Evolutionary conservation across 2,329 filamentous ascomycete genomes (phyloP).

Genomic region (Hypoxylon sp.): DNA sequence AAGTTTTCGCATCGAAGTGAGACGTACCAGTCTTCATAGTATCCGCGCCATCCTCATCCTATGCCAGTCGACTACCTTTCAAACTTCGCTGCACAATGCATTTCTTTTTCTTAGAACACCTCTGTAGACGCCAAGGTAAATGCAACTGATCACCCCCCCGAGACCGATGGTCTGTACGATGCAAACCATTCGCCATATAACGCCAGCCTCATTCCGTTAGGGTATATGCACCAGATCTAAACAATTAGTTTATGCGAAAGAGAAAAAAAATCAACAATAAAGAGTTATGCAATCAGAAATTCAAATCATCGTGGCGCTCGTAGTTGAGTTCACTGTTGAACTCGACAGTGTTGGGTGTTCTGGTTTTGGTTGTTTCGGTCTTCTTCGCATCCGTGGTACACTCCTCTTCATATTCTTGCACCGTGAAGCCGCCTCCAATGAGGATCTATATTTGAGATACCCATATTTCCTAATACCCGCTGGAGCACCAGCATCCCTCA

Average conservation of each 20-base stretch:
- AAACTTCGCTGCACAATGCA: no score
- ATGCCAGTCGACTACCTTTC: background rate
- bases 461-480: conserved; percentile 40
- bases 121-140: conserved; percentile 34
- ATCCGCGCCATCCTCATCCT: no score
- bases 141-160: conserved; percentile 33
- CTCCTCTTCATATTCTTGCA: conserved; percentile 45
- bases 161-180: conserved; percentile 16
- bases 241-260: conserved; percentile 7
- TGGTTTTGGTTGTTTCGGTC: conserved; percentile 28
- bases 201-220: conserved; percentile 30
- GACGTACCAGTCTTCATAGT: no score
- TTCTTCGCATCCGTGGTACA: conserved; percentile 43
- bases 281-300: no score
- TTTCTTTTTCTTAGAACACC: conserved; percentile 21
- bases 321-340: conserved; percentile 23
- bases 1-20: background rate
- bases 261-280: conserved; percentile 13
- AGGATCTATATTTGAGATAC: conserved; percentile 41
- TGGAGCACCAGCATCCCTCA: conserved; percentile 39
- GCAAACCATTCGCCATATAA: conserved; percentile 28
- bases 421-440: conserved; percentile 40
- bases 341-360: conserved; percentile 12
- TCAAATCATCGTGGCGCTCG: conserved; percentile 14
- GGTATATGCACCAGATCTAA: conserved; percentile 41